These are phyloP conservation scores for Trichopus zeylanicus DNA, from an alignment of 116 monocot genomes.

Conservation along the genomic window DNA sequence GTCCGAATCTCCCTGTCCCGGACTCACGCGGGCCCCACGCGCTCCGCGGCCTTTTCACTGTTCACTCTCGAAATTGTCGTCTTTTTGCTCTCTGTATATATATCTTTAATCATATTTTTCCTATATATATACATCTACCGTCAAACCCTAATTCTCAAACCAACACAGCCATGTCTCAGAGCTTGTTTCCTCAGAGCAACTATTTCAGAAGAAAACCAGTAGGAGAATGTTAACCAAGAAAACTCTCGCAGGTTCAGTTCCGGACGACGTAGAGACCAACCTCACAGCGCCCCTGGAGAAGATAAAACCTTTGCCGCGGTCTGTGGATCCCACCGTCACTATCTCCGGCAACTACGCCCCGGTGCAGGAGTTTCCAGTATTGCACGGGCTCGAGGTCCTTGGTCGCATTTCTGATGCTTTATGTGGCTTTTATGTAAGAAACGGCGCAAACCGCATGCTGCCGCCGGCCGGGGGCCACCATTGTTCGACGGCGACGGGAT, in stretches of 20 bases:
- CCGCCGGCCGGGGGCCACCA: slow-evolving; percentile 52
- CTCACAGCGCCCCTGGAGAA: slow-evolving; percentile 23
- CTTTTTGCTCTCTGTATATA: no score
- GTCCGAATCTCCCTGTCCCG: no score
- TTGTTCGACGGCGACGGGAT: slow-evolving; percentile 89
- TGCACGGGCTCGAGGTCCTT: slow-evolving; percentile 8
- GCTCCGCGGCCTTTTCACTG: no score
- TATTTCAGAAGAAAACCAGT: no score
- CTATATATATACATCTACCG: no score
- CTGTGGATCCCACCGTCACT: slow-evolving; percentile 31
- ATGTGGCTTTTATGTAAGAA: slow-evolving; percentile 55
- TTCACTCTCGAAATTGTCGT: no score
- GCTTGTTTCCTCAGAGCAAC: no score
- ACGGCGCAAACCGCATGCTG: slow-evolving; percentile 72
- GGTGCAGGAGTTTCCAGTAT: slow-evolving; percentile 28
- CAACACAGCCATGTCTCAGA: no score
- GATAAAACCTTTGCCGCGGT: slow-evolving; percentile 11
- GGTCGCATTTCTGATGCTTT: slow-evolving; percentile 27
- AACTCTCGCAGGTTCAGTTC: slow-evolving; percentile 11
- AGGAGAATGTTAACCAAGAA: slow-evolving; percentile 22
- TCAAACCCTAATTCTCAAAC: no score
- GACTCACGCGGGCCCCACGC: no score
- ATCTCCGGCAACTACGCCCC: slow-evolving; percentile 49
- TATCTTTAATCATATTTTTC: no score
- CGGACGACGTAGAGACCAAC: slow-evolving; percentile 24